Evolutionary conservation across 1,284 basidiomycete species (phyloP).

Genomic region (Rhodotorula sp.): DNA sequence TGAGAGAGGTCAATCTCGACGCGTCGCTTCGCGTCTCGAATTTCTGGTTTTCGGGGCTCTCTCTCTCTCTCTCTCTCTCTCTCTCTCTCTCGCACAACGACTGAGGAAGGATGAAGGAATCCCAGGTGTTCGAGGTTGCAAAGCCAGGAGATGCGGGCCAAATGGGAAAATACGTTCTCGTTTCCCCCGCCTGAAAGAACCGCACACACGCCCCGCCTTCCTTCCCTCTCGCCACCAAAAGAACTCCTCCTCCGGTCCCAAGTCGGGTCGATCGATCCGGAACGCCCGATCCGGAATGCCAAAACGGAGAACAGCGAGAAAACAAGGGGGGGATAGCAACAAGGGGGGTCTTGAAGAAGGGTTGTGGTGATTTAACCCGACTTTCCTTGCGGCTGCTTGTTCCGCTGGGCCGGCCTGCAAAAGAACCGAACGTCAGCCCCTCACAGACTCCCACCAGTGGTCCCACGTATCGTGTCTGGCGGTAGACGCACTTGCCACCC

Average conservation of each 20-base stretch:
- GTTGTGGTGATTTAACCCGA: slow-evolving; percentile 12
- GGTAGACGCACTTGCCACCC: slow-evolving; percentile 10
- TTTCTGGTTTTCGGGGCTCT: no score
- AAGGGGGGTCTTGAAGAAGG: not conserved
- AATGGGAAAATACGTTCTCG: no score
- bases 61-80: no score
- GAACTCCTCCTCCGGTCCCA: no score
- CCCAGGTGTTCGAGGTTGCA: no score
- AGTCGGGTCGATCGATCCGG: no score
- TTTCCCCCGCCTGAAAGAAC: no score
- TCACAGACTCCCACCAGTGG: no score
- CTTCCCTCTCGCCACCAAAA: not conserved
- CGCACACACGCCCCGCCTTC: not conserved
- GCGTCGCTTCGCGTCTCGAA: not conserved
- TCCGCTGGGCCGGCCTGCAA: slow-evolving; percentile 7
- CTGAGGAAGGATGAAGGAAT: no score
- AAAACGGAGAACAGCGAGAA: not conserved
- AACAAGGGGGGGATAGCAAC: not conserved
- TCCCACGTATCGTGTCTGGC: no score
- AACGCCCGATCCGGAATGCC: not conserved
- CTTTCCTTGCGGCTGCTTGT: slow-evolving; percentile 20
- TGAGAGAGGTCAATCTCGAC: not conserved
- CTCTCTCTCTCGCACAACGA: no score
- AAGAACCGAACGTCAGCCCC: not conserved
- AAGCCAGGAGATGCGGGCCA: no score